These are phyloP conservation scores for Tolypocladium inflatum DNA, from an alignment of 2,329 filamentous ascomycete genomes.

Conservation along the genomic window DNA sequence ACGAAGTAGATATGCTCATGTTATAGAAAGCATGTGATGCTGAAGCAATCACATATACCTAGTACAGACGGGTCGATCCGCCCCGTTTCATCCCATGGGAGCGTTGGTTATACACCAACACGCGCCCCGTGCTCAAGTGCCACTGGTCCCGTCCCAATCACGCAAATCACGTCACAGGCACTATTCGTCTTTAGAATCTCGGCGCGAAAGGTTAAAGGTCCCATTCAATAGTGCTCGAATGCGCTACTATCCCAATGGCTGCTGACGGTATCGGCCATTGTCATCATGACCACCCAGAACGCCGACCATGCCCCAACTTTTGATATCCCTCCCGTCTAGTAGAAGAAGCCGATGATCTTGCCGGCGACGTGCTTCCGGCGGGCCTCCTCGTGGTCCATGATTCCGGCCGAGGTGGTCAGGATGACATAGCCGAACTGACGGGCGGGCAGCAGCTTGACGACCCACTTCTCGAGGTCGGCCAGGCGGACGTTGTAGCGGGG, in stretches of 20 bases:
- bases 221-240: slow-evolving; percentile 11
- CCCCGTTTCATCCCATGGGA: no score
- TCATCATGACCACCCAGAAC: slow-evolving; percentile 24
- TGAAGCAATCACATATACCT: no score
- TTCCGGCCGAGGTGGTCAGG: slow-evolving; percentile 96
- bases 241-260: slow-evolving; percentile 21
- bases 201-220: neutral
- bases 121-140: no score
- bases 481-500: slow-evolving; percentile 99
- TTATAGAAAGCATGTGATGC: no score
- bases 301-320: slow-evolving; percentile 26
- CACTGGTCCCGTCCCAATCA: neutral
- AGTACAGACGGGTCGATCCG: no score
- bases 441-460: slow-evolving; percentile 95
- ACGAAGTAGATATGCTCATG: no score
- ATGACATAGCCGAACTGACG: slow-evolving; percentile 99
- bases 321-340: slow-evolving; percentile 47
- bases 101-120: no score
- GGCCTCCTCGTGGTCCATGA: slow-evolving; percentile 99
- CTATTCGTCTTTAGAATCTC: neutral
- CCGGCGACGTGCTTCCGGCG: slow-evolving; percentile 97
- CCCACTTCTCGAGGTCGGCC: slow-evolving; percentile 98
- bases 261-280: slow-evolving; percentile 24
- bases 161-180: neutral
- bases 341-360: slow-evolving; percentile 99